phyloP scores from a whole-genome alignment of 2,329 filamentous ascomycete species.

The Aspergillus cejpii region DNA sequence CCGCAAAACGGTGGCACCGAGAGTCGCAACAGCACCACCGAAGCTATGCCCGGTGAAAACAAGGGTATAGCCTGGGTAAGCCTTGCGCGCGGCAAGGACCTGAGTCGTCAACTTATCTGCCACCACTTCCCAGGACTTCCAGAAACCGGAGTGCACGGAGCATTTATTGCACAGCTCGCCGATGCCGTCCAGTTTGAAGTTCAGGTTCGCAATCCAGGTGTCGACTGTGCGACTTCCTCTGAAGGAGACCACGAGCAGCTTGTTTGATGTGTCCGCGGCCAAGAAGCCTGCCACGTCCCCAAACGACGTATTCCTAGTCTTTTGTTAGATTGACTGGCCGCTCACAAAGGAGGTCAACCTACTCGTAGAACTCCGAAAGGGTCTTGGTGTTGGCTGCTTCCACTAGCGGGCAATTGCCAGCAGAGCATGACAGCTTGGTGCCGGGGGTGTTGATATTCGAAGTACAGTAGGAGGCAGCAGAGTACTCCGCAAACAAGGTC shows the following conservation, averaged over 20 bases:
- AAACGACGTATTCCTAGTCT: conserved; percentile 6
- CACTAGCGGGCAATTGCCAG: conserved; percentile 45
- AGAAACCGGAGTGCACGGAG: conserved; percentile 44
- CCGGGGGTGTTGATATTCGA: conserved; percentile 43
- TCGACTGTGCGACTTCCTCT: conserved; percentile 28
- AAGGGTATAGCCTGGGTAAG: conserved; percentile 40
- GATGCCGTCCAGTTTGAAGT: conserved; percentile 20
- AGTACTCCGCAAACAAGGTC: conserved; percentile 46
- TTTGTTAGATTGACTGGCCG: neutral
- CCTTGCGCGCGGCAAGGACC: conserved; percentile 25
- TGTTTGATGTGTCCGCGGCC: conserved; percentile 42
- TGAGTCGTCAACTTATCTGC: conserved; percentile 35
- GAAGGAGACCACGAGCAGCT: conserved; percentile 33
- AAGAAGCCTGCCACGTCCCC: conserved; percentile 46
- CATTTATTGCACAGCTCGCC: conserved; percentile 43
- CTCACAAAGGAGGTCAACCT: conserved; percentile 12
- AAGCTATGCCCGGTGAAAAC: conserved; percentile 48
- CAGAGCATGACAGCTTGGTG: conserved; percentile 41
- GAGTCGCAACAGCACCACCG: conserved; percentile 46
- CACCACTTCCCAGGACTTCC: conserved; percentile 39
- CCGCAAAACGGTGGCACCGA: conserved; percentile 44
- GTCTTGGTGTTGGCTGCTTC: conserved; percentile 43
- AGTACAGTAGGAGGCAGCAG: conserved; percentile 49
- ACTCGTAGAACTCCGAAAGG: conserved; percentile 47
- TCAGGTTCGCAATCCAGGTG: conserved; percentile 32